phyloP scores from a whole-genome alignment of 352 stramenopile genomes.

The Globisporangium iwayamae region DNA sequence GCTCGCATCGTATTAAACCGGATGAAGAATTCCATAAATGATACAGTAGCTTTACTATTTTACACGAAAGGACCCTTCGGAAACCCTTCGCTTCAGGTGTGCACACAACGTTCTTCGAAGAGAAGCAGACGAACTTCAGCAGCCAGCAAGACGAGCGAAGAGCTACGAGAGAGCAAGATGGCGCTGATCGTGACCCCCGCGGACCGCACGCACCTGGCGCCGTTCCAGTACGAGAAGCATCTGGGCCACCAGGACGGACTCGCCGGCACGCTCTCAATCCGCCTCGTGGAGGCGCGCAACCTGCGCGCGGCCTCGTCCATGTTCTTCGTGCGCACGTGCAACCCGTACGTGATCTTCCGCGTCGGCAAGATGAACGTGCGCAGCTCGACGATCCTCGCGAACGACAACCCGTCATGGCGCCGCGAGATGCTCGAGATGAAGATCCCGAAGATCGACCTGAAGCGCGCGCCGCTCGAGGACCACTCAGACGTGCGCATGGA shows the following conservation, averaged over 20 bases:
- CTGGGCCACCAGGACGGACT: slow-evolving; percentile 69
- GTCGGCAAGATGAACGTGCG: slow-evolving; percentile 64
- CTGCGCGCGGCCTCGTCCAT: slow-evolving; percentile 68
- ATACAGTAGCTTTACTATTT: too few relatives aligned
- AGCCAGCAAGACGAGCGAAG: background rate
- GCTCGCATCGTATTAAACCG: too few relatives aligned
- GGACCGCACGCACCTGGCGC: slow-evolving; percentile 40
- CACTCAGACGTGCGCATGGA: slow-evolving; percentile 75
- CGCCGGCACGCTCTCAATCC: slow-evolving; percentile 66
- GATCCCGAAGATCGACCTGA: slow-evolving; percentile 65
- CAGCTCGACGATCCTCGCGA: slow-evolving; percentile 64
- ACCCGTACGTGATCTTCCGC: slow-evolving; percentile 84
- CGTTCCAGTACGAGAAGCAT: slow-evolving; percentile 82
- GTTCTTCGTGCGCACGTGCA: slow-evolving; percentile 82
- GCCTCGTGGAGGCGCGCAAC: slow-evolving; percentile 66
- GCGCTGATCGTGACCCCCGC: slow-evolving; percentile 30
- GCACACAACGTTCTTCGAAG: background rate
- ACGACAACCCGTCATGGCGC: slow-evolving; percentile 75
- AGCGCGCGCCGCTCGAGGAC: slow-evolving; percentile 45
- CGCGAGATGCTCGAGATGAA: slow-evolving; percentile 72
- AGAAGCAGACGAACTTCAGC: slow-evolving; percentile 1
- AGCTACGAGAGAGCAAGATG: slow-evolving; percentile 1
- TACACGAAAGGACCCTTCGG: too few relatives aligned
- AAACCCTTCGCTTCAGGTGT: too few relatives aligned
- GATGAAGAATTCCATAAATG: too few relatives aligned